Evolutionary conservation across 108 stramenopile genomes (phyloP), one percentile per base, ranked within the genome.

Genomic region (Conticribra weissflogii): DNA sequence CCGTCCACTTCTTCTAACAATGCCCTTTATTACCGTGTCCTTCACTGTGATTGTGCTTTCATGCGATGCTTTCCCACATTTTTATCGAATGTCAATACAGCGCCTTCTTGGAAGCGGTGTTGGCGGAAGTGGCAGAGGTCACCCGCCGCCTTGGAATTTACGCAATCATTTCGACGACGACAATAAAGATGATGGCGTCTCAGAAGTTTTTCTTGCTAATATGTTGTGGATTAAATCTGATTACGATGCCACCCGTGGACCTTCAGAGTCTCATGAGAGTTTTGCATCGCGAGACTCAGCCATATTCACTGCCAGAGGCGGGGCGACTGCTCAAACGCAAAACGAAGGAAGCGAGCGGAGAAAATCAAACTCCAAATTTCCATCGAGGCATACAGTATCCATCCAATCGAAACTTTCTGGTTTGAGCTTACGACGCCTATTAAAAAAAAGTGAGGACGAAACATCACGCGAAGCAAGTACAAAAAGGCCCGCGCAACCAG

Each of bases 341-440:
- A 41, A 41, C 5, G 36, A 41, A 41, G 8, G 12, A 5, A 41
- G 12, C 5, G 36, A 12, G 12, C 12, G 5, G 36, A 41, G 12
- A 5, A 41, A 41, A 41, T 41, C 36, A n/a, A n/a, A n/a, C n/a
- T n/a, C n/a, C n/a, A n/a, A n/a, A n/a, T n/a, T n/a, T n/a, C n/a
- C n/a, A n/a, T n/a, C 12, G 36, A 41, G 5, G 36, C 36, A 41
- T 12, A 9, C 12, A 12, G 36, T 41, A n/a, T 41, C 36, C 36
- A 41, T 41, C 12, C 8, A 12, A 12, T 41, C 36, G 12, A 41
- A 41, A 41, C 36, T 41, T 41, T 41, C 36, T 41, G 12, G 12
- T 41, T 41, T 41, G n/a, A n/a, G n/a, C n/a, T n/a, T n/a, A n/a
- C n/a, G n/a, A 9, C 12, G 8, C 36, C 53, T 36, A 67, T 67